phyloP scores from a whole-genome alignment of 495 filamentous ascomycete genomes.

The Aspergillus kassunensis region DNA sequence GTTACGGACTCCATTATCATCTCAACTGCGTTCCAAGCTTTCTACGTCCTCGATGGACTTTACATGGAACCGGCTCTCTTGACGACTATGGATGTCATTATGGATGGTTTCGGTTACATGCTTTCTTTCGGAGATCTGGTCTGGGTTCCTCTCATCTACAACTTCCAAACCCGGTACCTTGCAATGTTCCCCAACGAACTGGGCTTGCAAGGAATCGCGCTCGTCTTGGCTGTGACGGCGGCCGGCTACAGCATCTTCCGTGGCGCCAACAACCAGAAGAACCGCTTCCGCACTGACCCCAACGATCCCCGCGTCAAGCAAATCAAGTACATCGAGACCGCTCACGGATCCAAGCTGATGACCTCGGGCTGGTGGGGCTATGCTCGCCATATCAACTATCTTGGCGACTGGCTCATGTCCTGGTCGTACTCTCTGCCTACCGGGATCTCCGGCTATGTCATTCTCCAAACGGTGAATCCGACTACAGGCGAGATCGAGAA shows the following conservation, averaged over 20 bases:
- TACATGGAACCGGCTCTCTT: slow-evolving; percentile 89
- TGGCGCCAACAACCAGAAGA: slow-evolving; percentile 87
- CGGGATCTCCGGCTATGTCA: slow-evolving; percentile 74
- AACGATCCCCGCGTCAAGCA: slow-evolving; percentile 74
- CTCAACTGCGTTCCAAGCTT: slow-evolving; percentile 68
- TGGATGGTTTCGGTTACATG: slow-evolving; percentile 96
- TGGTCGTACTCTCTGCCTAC: slow-evolving; percentile 93
- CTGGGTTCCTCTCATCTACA: slow-evolving; percentile 92
- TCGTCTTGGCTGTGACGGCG: slow-evolving; percentile 60
- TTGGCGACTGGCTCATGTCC: slow-evolving; percentile 94
- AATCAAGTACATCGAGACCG: slow-evolving; percentile 84
- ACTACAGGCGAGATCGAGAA: slow-evolving; percentile 51
- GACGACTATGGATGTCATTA: slow-evolving; percentile 94
- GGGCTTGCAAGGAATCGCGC: slow-evolving; percentile 56
- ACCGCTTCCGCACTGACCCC: slow-evolving; percentile 84
- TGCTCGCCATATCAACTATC: slow-evolving; percentile 92
- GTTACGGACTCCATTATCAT: slow-evolving; percentile 86
- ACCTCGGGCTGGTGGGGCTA: slow-evolving; percentile 92
- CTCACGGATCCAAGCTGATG: slow-evolving; percentile 74
- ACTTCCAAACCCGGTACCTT: slow-evolving; percentile 82
- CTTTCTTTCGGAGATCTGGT: slow-evolving; percentile 90
- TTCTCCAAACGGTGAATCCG: slow-evolving; percentile 42
- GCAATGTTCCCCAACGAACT: slow-evolving; percentile 76
- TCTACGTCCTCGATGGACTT: slow-evolving; percentile 84
- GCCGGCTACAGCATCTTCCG: slow-evolving; percentile 89